These are phyloP conservation scores for Cerioporus squamosus DNA, from an alignment of 1,284 basidiomycete genomes.

Conservation along the genomic window DNA sequence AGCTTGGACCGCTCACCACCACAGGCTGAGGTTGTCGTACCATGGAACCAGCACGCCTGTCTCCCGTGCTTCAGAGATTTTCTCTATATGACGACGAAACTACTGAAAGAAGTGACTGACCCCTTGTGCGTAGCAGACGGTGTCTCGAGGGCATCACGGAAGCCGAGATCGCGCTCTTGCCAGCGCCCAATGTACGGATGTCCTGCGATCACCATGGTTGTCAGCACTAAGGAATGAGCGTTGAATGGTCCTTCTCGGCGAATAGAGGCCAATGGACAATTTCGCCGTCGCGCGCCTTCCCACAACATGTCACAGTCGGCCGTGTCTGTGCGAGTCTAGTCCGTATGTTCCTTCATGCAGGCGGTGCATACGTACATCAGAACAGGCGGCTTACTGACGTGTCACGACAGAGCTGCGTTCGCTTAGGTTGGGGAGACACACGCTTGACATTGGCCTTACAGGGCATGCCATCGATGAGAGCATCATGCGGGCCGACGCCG, in stretches of 20 bases:
- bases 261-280: too few species aligned
- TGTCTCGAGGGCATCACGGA: neutral
- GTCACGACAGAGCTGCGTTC: neutral
- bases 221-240: neutral
- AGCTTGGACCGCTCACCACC: neutral
- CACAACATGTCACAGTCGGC: neutral
- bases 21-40: neutral
- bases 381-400: neutral
- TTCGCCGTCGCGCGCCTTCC: neutral
- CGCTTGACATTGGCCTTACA: constrained; percentile 4
- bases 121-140: neutral
- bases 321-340: neutral
- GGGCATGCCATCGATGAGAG: neutral
- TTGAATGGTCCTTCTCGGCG: too few species aligned
- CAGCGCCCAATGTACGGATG: neutral
- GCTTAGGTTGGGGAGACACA: neutral
- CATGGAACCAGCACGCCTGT: neutral
- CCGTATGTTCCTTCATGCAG: neutral
- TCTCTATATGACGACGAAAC: neutral
- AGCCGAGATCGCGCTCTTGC: neutral
- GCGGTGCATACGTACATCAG: neutral
- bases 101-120: constrained; percentile 3
- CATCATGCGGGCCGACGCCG: neutral
- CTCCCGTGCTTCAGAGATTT: neutral
- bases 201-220: neutral